Percentiles rank a stretch among this genome's conserved stretches.
Conservation (phyloP, 139 green algal genomes). For the Deuterostichococcus epilithicus region DNA sequence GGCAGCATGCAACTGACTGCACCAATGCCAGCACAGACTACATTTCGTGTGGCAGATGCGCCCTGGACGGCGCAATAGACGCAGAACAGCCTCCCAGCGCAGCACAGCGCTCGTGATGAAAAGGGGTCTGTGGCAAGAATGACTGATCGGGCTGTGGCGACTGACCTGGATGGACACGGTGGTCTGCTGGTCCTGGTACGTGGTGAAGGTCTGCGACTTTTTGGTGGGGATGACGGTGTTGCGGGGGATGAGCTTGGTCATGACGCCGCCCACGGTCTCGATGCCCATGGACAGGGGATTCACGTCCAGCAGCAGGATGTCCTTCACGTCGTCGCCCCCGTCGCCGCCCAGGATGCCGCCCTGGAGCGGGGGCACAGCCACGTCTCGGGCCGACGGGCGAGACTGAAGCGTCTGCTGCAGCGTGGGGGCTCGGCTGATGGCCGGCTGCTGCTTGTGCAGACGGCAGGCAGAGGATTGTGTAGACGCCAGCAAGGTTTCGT, state of each 20-base stretch:
- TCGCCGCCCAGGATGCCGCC: slow-evolving; percentile 82
- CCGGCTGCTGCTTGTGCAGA: too few species aligned
- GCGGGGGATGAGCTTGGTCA: slow-evolving; percentile 91
- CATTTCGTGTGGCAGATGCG: not conserved
- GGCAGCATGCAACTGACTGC: not conserved
- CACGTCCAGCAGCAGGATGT: slow-evolving; percentile 88
- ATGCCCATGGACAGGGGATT: slow-evolving; percentile 89
- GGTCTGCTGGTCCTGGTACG: slow-evolving; percentile 96
- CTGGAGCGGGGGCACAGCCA: slow-evolving; percentile 32
- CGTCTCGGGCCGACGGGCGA: too few species aligned
- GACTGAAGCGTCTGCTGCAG: too few species aligned
- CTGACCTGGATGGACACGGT: slow-evolving; percentile 84
- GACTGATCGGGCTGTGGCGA: not conserved
- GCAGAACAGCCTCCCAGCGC: too few species aligned
- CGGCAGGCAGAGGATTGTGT: too few species aligned
- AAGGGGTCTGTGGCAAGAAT: not conserved
- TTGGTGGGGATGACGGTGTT: slow-evolving; percentile 95
- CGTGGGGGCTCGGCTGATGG: too few species aligned
- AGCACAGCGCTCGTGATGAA: not conserved
- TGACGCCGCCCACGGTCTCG: slow-evolving; percentile 88
- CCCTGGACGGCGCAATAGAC: too few species aligned
- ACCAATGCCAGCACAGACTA: not conserved
- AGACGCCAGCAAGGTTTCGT: too few species aligned
- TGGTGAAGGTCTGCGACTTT: slow-evolving; percentile 98
- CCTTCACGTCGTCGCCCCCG: slow-evolving; percentile 64